These are phyloP conservation scores for Conoideocrella luteorostrata DNA, from an alignment of 2,329 filamentous ascomycete species.

Conservation along the genomic window DNA sequence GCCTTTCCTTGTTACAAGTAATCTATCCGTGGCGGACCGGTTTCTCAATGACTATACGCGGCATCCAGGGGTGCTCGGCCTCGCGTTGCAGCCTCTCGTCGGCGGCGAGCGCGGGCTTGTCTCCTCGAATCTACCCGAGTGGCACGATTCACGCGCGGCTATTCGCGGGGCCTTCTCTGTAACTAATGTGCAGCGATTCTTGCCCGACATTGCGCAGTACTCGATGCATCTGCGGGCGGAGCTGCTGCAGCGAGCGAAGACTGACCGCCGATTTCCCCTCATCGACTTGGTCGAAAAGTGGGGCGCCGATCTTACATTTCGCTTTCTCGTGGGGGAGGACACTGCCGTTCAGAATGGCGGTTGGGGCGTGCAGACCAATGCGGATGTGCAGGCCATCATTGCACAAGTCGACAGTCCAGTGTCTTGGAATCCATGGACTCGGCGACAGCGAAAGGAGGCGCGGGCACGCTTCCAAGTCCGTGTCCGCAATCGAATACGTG, in stretches of 20 bases:
- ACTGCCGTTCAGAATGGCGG: conserved; percentile 3
- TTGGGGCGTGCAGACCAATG: not conserved
- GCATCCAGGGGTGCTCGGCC: not conserved
- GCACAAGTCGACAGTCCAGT: not conserved
- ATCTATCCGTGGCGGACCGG: not conserved
- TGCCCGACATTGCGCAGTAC: conserved; percentile 2
- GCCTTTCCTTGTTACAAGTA: conserved; percentile 1
- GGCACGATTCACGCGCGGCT: conserved; percentile 3
- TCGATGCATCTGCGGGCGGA: not conserved
- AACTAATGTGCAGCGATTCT: conserved; percentile 3
- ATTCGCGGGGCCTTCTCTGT: conserved; percentile 1
- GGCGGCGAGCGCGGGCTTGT: conserved; percentile 3
- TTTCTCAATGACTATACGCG: conserved; percentile 4
- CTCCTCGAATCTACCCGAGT: not conserved
- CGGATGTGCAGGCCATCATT: conserved; percentile 2
- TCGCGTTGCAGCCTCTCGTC: conserved; percentile 1
- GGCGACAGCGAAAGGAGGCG: not conserved
- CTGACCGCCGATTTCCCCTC: not conserved
- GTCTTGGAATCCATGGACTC: conserved; percentile 1
- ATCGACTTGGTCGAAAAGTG: conserved; percentile 1
- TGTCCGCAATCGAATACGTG: not conserved
- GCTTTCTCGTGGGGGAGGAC: conserved; percentile 1
- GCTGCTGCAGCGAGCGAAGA: not conserved
- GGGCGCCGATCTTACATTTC: conserved; percentile 4
- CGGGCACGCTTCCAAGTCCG: not conserved